Conservation (phyloP, 331 rosid genomes). For the Phaseolus coccineus region DNA sequence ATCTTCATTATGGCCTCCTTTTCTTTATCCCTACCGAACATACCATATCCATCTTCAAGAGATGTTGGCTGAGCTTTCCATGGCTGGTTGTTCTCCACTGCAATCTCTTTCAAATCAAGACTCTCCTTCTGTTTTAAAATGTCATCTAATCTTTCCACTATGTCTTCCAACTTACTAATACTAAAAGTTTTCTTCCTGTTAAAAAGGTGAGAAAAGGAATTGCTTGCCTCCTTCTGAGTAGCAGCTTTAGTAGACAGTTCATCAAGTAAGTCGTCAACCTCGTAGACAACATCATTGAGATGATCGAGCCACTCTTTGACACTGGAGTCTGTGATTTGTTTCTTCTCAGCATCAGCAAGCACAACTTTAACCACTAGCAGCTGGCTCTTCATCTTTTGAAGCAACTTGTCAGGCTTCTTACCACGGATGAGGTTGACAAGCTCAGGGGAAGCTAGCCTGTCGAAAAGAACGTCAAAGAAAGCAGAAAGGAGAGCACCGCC, state of each 20-base stretch:
- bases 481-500: background rate
- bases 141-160: conserved; percentile 2
- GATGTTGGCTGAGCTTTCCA: background rate
- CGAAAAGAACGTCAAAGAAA: background rate
- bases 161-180: background rate
- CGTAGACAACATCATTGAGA: no score
- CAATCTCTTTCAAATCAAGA: conserved; percentile 13
- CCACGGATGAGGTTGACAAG: background rate
- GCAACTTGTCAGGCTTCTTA: background rate
- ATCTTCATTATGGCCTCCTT: background rate
- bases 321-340: background rate
- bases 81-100: background rate
- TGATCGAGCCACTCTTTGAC: no score
- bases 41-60: background rate
- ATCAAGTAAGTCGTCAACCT: background rate
- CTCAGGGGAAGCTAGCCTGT: background rate
- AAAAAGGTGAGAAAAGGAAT: background rate
- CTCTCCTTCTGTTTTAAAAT: conserved; percentile 9
- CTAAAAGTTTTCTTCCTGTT: background rate
- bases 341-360: background rate
- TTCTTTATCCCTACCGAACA: background rate
- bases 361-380: background rate
- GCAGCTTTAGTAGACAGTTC: background rate
- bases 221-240: background rate
- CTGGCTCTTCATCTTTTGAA: background rate